Evolutionary conservation across 495 filamentous ascomycete genomes (phyloP).

Genomic region (Neurospora sp.): DNA sequence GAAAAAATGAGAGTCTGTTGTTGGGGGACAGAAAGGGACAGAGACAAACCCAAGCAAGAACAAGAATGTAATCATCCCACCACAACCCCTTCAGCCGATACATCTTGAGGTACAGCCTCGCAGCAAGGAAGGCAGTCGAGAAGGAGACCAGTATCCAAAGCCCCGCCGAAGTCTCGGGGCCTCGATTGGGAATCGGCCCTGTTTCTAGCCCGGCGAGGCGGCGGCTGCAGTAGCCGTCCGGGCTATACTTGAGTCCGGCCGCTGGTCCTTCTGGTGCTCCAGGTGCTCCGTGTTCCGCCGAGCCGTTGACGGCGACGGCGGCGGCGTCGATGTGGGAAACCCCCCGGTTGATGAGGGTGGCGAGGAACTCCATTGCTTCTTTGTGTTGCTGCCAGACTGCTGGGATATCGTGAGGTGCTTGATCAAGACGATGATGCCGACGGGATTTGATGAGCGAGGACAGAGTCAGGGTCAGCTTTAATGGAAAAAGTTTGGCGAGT

Average conservation of each 20-base stretch:
- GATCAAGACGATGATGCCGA: neutral
- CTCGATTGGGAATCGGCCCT: constrained; percentile 1
- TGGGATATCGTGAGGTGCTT: neutral
- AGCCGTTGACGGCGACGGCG: neutral
- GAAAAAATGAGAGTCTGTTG: no score
- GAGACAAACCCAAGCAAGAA: constrained; percentile 16
- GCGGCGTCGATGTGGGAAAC: neutral
- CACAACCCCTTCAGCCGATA: constrained; percentile 20
- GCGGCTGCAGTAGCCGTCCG: neutral
- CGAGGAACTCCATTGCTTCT: neutral
- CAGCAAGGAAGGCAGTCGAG: constrained; percentile 18
- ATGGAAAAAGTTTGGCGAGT: neutral
- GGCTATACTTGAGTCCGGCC: neutral
- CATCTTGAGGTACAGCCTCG: constrained; percentile 19
- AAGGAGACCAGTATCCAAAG: constrained; percentile 18
- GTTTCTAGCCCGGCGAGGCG: neutral
- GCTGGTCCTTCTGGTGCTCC: no score
- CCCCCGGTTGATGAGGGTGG: neutral
- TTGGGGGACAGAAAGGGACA: neutral
- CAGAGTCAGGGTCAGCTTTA: neutral
- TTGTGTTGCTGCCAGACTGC: neutral
- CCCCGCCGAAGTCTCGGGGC: constrained; percentile 15
- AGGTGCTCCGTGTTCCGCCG: no score
- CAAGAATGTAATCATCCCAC: constrained; percentile 23
- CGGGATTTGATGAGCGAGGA: neutral